Conservation (phyloP, 768 basidiomycete species). For the button mushroom (Agaricus bisporus) region DNA sequence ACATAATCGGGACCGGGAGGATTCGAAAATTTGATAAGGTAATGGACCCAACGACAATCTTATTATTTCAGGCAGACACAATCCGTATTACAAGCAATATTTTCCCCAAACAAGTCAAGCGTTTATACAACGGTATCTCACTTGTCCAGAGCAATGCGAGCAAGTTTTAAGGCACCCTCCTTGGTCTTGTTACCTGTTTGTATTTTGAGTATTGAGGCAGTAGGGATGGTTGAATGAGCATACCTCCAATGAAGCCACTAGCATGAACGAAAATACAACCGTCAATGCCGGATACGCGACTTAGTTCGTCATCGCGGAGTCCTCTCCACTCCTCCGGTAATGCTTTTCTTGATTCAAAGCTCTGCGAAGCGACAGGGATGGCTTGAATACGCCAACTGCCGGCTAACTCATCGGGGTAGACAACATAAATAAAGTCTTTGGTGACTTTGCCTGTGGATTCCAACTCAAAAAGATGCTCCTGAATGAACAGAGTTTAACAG, state of each 20-base stretch:
- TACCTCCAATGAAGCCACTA: slow-evolving; percentile 94
- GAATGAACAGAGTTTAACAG: not conserved
- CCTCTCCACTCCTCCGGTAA: slow-evolving; percentile 94
- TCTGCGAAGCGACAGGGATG: slow-evolving; percentile 73
- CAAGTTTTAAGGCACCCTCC: slow-evolving; percentile 81
- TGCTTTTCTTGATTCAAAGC: slow-evolving; percentile 87
- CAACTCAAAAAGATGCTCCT: slow-evolving; percentile 86
- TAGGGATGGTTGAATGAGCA: slow-evolving; percentile 16
- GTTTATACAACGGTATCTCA: too few species aligned
- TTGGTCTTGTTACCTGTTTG: slow-evolving; percentile 79
- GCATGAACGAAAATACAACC: slow-evolving; percentile 93
- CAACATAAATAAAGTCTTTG: slow-evolving; percentile 62
- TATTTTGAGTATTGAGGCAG: not conserved
- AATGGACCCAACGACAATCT: too few species aligned
- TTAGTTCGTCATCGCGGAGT: slow-evolving; percentile 77
- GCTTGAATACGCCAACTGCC: slow-evolving; percentile 91
- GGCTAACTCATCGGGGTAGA: slow-evolving; percentile 81
- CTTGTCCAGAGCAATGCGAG: slow-evolving; percentile 54
- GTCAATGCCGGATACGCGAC: slow-evolving; percentile 64
- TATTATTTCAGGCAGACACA: too few species aligned
- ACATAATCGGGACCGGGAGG: too few species aligned
- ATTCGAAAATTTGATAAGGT: too few species aligned
- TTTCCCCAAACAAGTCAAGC: not conserved
- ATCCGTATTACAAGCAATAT: too few species aligned
- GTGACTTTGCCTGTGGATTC: slow-evolving; percentile 48